Percentiles rank a stretch among this genome's conserved stretches.
Evolutionary conservation across 1,284 basidiomycete species (phyloP).

Genomic region (Malassezia sp.): DNA sequence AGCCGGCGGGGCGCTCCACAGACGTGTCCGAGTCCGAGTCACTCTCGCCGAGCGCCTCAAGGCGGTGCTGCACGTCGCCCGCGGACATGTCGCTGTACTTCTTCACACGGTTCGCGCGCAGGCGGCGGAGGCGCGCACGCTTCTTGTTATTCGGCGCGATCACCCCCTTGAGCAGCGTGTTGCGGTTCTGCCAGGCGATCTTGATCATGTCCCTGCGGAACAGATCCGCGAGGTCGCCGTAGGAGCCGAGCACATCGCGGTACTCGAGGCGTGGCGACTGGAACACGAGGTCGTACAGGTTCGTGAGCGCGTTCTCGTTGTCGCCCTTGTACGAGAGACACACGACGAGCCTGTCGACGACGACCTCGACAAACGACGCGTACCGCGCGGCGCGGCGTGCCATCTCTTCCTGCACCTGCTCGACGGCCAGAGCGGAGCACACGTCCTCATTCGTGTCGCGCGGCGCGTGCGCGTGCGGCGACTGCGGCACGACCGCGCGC

Average conservation of each 20-base stretch:
- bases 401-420: slow-evolving; percentile 43
- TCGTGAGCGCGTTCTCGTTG: slow-evolving; percentile 49
- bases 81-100: background rate
- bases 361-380: slow-evolving; percentile 66
- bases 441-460: slow-evolving; percentile 4
- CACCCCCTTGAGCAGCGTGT: slow-evolving; percentile 35
- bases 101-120: slow-evolving; percentile 12
- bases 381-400: slow-evolving; percentile 49
- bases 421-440: background rate
- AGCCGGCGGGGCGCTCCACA: no score
- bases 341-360: slow-evolving; percentile 58
- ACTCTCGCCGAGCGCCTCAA: slow-evolving; percentile 1
- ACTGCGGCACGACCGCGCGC: background rate
- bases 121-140: slow-evolving; percentile 5
- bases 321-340: slow-evolving; percentile 51
- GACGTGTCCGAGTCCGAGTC: no score
- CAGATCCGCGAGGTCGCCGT: slow-evolving; percentile 35
- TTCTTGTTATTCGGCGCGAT: slow-evolving; percentile 22
- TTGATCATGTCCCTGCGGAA: slow-evolving; percentile 42
- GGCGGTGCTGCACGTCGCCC: background rate
- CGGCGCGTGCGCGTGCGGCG: background rate
- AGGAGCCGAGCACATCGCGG: slow-evolving; percentile 71
- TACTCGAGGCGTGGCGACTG: slow-evolving; percentile 58
- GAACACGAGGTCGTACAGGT: slow-evolving; percentile 53
- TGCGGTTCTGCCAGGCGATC: slow-evolving; percentile 41